Evolutionary conservation across 73 alveolate genomes (phyloP).

Genomic region (Uronychia binucleata): DNA sequence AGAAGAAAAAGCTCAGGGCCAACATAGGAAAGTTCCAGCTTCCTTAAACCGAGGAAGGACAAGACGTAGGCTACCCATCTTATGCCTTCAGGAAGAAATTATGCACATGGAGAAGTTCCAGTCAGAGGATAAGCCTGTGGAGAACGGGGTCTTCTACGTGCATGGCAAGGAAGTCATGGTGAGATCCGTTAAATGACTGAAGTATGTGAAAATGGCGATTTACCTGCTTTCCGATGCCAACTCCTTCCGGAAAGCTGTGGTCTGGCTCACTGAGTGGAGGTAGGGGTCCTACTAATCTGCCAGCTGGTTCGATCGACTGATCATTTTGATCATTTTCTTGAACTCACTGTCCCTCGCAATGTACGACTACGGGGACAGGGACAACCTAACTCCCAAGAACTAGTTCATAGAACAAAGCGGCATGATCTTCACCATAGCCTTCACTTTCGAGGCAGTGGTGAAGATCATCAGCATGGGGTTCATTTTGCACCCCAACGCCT

Average conservation of each 20-base stretch:
- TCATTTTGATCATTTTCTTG: constrained; percentile 14
- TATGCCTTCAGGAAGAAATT: too few relatives aligned
- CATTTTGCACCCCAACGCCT: constrained; percentile 55
- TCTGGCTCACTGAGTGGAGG: constrained; percentile 26
- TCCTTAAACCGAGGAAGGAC: too few relatives aligned
- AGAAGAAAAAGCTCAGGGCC: too few relatives aligned
- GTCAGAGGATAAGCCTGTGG: too few relatives aligned
- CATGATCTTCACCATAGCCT: constrained; percentile 41
- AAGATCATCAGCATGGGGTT: constrained; percentile 53
- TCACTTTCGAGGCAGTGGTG: constrained; percentile 31
- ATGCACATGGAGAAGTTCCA: too few relatives aligned
- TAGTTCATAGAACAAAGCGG: constrained; percentile 19
- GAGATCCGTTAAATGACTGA: not conserved
- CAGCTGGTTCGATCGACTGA: constrained; percentile 23
- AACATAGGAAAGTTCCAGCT: too few relatives aligned
- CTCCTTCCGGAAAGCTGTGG: constrained; percentile 12
- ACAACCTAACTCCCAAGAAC: constrained; percentile 6
- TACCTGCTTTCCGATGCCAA: not conserved
- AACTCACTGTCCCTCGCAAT: constrained; percentile 31
- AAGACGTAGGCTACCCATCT: too few relatives aligned
- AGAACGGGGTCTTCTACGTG: not conserved
- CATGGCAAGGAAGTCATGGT: not conserved
- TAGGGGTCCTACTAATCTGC: not conserved
- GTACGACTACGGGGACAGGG: constrained; percentile 37
- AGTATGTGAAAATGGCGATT: constrained; percentile 17